Evolutionary conservation across 192 early-diverging fungal genomes (phyloP).

Genomic region (Entomortierella lignicola): DNA sequence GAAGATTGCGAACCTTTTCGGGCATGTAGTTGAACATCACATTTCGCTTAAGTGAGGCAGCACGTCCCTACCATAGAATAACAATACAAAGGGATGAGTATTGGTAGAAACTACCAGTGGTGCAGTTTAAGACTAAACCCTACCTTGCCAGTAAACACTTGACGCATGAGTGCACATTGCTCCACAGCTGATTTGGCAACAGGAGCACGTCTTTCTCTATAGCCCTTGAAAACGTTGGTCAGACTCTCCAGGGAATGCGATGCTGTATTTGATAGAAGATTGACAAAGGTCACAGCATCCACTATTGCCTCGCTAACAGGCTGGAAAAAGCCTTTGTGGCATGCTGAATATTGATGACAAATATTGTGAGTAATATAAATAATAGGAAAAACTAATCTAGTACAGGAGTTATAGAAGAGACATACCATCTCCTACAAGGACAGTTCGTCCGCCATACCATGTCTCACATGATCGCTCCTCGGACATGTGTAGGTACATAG

Average conservation of each 20-base stretch:
- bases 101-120: not conserved
- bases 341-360: conserved; percentile 1
- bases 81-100: not conserved
- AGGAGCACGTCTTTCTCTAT: conserved; percentile 28
- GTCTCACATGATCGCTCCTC: conserved; percentile 51
- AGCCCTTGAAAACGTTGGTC: conserved; percentile 24
- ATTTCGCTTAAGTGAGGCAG: conserved; percentile 39
- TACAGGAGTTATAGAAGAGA: too few relatives aligned
- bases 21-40: conserved; percentile 53
- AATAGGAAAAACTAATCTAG: too few relatives aligned
- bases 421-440: conserved; percentile 47
- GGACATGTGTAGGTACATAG: conserved; percentile 42
- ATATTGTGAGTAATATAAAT: too few relatives aligned
- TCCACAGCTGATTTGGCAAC: conserved; percentile 41
- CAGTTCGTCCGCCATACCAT: conserved; percentile 46
- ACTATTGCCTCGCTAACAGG: conserved; percentile 47
- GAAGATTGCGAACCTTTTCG: conserved; percentile 33
- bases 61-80: conserved; percentile 24
- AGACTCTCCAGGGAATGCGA: conserved; percentile 19
- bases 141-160: conserved; percentile 52
- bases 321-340: conserved; percentile 34
- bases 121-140: not conserved
- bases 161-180: conserved; percentile 21
- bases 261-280: conserved; percentile 17
- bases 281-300: conserved; percentile 43